phyloP scores from a whole-genome alignment of 345 rosid species.

The Eucalyptus caleyi region DNA sequence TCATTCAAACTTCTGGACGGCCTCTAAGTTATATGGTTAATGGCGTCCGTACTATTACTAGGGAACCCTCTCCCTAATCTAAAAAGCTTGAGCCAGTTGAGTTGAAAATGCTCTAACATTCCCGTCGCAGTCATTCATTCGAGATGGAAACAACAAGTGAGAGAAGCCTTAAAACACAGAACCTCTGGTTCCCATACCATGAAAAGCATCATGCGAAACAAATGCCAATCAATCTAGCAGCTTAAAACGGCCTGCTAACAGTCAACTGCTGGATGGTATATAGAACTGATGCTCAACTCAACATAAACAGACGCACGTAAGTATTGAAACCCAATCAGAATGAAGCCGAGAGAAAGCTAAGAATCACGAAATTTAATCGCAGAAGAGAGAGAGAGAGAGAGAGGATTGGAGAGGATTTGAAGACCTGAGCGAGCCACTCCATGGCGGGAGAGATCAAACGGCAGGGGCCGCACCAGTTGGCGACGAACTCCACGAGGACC shows the following conservation, averaged over 20 bases:
- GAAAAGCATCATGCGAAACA: neutral
- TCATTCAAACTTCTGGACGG: neutral
- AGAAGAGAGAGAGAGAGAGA: neutral
- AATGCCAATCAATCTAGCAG: neutral
- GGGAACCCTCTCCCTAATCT: neutral
- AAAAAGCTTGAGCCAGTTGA: neutral
- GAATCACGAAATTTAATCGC: neutral
- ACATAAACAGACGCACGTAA: neutral
- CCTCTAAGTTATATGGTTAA: neutral
- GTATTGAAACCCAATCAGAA: neutral
- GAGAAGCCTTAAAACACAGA: neutral
- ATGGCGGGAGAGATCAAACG: constrained; percentile 73
- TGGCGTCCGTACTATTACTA: neutral
- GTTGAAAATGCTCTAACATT: neutral
- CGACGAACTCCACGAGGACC: constrained; percentile 80
- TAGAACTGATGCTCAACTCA: neutral
- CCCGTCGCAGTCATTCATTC: neutral
- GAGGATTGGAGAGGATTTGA: neutral
- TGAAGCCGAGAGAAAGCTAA: neutral
- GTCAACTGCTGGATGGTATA: neutral
- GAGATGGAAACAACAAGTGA: neutral
- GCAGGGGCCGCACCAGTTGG: constrained; percentile 92
- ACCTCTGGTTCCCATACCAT: neutral
- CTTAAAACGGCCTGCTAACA: neutral
- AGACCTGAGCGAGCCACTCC: constrained; percentile 27